Base-by-base conservation (phyloP, 495 filamentous ascomycete species). In the Entonaema liquescens region DNA sequence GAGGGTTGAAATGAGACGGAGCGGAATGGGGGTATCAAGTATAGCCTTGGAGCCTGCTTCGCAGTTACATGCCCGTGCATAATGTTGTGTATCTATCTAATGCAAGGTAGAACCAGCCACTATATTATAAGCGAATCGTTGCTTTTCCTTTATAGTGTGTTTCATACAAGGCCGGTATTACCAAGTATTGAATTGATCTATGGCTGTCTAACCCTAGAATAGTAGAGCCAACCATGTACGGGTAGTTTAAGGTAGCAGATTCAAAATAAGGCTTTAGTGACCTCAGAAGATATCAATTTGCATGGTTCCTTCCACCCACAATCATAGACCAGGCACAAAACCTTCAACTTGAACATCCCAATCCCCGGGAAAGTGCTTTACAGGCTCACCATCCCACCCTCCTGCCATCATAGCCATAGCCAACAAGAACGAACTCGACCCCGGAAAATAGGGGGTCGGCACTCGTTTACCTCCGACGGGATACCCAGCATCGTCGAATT, bases 351-450 rank as follows among this genome's bases (percentile, higher is more conserved):
- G 73, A 6, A 81, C 85, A 25, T 80, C 61, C 85, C 83, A 87
- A 0, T 70, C 77, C 36, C 77, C 50, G 0, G 84, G 84, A 52
- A 83, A 85, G 44, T 83, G 77, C 58, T 54, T 56, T 6, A 81
- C 84, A 42, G 75, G 79, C 21, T 71, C 73, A 3, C 79, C 85
- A 59, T 85, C 82, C 84, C 84, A 86, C 0, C 83, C 84, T 8
- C 85, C 84, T 6, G 83, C 82, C 81, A 88, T 83, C 84, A 87
- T 87, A 6, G 81, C 85, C 61, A 83, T 78, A 3, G 85, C 85
- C 9, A 85, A 52, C 57, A 89, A 58, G 55, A 87, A 77, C 17
- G 79, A 77, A 12, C 81, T 80, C 38, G 78, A 79, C 19, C 80
- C 81, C 1, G 86, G 86, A 40, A 88, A 86, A 74, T 87, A 88